Conservation (phyloP, 208 protist genomes). For the Acanthamoeba divionensis region DNA sequence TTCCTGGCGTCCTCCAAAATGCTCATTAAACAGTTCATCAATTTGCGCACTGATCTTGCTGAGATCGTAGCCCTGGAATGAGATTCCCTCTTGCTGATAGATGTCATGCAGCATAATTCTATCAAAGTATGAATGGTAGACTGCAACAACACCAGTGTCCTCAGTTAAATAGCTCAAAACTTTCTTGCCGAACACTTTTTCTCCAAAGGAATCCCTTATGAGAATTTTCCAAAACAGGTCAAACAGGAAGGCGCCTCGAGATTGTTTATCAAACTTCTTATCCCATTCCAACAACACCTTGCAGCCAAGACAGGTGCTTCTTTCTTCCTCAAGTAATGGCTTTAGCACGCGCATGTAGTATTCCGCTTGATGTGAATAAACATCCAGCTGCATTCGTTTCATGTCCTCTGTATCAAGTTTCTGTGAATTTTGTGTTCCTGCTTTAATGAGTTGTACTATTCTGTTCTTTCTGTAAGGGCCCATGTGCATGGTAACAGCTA, state of each 20-base stretch:
- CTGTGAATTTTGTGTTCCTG: neutral
- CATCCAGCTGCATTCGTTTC: slow-evolving; percentile 7
- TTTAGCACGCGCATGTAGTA: slow-evolving; percentile 19
- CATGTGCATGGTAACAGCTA: neutral
- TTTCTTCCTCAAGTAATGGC: neutral
- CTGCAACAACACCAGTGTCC: neutral
- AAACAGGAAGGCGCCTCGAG: neutral
- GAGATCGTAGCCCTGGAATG: neutral
- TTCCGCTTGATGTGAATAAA: neutral
- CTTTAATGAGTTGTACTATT: neutral
- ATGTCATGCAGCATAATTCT: slow-evolving; percentile 25
- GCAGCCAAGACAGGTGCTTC: neutral
- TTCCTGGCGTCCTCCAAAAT: neutral
- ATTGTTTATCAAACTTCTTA: neutral
- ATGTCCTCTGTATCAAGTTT: neutral
- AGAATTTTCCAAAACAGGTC: neutral
- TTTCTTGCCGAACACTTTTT: neutral
- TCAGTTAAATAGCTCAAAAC: neutral
- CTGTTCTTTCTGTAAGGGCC: neutral
- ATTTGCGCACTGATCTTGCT: neutral
- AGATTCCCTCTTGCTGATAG: neutral
- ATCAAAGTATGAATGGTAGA: slow-evolving; percentile 43
- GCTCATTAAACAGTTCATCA: neutral
- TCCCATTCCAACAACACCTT: slow-evolving; percentile 3
- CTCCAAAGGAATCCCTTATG: neutral